phyloP scores from a whole-genome alignment of 257 asterid genomes.

The Solanum verrucosum region DNA sequence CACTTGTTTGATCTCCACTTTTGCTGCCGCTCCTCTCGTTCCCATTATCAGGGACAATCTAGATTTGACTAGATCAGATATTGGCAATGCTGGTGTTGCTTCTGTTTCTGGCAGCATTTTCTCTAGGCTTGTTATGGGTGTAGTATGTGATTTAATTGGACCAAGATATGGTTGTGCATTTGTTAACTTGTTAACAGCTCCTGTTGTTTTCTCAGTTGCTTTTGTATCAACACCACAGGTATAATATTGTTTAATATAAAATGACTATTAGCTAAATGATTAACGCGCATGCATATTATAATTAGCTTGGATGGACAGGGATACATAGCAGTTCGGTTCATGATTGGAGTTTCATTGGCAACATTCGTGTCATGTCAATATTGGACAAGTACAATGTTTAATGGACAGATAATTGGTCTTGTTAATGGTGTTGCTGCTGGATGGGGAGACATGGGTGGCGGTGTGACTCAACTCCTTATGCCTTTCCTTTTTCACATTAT shows the following conservation, averaged over 20 bases:
- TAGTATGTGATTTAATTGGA: background rate
- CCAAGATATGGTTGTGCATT: slow-evolving; percentile 6
- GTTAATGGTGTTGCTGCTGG: slow-evolving; percentile 13
- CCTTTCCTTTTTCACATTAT: slow-evolving; percentile 9
- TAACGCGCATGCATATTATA: background rate
- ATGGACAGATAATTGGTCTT: background rate
- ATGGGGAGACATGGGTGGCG: slow-evolving; percentile 17
- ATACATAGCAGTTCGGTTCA: slow-evolving; percentile 1
- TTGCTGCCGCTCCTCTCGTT: slow-evolving; percentile 2
- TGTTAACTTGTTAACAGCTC: background rate
- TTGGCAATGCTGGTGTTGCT: slow-evolving; percentile 6
- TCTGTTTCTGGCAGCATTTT: slow-evolving; percentile 9
- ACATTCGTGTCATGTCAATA: slow-evolving; percentile 4
- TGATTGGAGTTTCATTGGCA: slow-evolving; percentile 4
- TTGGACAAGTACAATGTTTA: slow-evolving; percentile 4
- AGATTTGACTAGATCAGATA: slow-evolving; percentile 1
- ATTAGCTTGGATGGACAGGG: background rate
- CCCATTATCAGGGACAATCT: background rate
- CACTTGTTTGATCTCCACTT: background rate
- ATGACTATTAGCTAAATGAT: background rate
- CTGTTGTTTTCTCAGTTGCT: slow-evolving; percentile 1
- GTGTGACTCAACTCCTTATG: slow-evolving; percentile 11
- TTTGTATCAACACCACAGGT: slow-evolving; percentile 3
- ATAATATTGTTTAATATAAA: background rate
- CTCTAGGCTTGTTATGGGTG: slow-evolving; percentile 2